These are phyloP conservation scores for Hypoxylon subgilvum DNA, from an alignment of 495 filamentous ascomycete species.

Conservation along the genomic window DNA sequence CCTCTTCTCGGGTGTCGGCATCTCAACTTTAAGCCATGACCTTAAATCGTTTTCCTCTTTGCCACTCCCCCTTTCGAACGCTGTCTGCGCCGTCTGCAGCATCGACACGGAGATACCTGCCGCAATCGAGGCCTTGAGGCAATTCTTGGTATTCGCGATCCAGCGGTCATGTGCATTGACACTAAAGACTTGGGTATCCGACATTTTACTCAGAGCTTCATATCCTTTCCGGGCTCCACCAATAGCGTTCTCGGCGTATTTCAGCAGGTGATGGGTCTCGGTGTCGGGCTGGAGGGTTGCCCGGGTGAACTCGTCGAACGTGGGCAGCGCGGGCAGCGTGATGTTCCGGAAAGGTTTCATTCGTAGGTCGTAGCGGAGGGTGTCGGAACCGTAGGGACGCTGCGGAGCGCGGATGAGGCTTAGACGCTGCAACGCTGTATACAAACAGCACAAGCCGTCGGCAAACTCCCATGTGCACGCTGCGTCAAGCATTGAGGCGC, in stretches of 20 bases:
- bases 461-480: slow-evolving; percentile 73
- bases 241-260: slow-evolving; percentile 65
- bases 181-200: slow-evolving; percentile 53
- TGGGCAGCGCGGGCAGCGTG: slow-evolving; percentile 70
- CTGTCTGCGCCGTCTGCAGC: slow-evolving; percentile 63
- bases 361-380: slow-evolving; percentile 79
- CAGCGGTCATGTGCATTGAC: slow-evolving; percentile 63
- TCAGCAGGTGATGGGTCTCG: slow-evolving; percentile 55
- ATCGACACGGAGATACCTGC: slow-evolving; percentile 66
- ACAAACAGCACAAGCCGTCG: slow-evolving; percentile 69
- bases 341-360: slow-evolving; percentile 86
- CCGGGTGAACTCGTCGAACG: slow-evolving; percentile 64
- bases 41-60: slow-evolving; percentile 15
- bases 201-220: slow-evolving; percentile 62
- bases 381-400: slow-evolving; percentile 72
- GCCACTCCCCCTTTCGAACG: slow-evolving; percentile 28
- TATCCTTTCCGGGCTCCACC: slow-evolving; percentile 68
- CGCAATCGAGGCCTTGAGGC: slow-evolving; percentile 69
- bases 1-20: slow-evolving; percentile 60
- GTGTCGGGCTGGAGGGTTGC: slow-evolving; percentile 48
- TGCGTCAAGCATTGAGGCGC: slow-evolving; percentile 68
- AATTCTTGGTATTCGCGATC: slow-evolving; percentile 62
- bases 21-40: slow-evolving; percentile 50
- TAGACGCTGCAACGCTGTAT: slow-evolving; percentile 68
- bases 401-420: slow-evolving; percentile 62